phyloP scores from a whole-genome alignment of 495 filamentous ascomycete genomes.

The Astrothelium subdiscretum region DNA sequence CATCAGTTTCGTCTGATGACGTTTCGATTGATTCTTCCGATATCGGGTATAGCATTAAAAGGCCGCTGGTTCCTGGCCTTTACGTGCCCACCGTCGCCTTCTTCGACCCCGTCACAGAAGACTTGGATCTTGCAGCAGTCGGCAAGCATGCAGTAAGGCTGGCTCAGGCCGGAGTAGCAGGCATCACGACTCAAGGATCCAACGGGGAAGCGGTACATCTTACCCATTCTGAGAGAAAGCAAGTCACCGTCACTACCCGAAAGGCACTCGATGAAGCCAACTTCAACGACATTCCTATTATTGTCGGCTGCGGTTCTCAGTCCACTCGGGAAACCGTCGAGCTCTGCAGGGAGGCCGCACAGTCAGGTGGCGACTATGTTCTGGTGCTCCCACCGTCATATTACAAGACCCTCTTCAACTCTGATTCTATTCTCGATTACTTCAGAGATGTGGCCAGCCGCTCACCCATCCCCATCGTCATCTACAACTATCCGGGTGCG shows the following conservation, averaged over 20 bases:
- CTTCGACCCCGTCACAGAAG: constrained; percentile 30
- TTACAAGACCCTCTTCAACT: constrained; percentile 54
- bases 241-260: constrained; percentile 61
- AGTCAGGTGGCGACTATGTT: constrained; percentile 70
- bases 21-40: not conserved
- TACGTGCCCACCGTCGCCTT: constrained; percentile 31
- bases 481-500: constrained; percentile 89
- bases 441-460: constrained; percentile 68
- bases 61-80: constrained; percentile 22
- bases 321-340: constrained; percentile 80
- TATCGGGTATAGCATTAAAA: constrained; percentile 16
- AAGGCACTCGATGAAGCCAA: constrained; percentile 61
- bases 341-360: constrained; percentile 62
- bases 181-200: constrained; percentile 75
- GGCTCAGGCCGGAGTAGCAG: constrained; percentile 66
- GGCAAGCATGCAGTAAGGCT: constrained; percentile 71
- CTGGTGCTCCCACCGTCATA: constrained; percentile 80
- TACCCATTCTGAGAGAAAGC: constrained; percentile 25
- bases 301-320: constrained; percentile 75
- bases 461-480: constrained; percentile 76
- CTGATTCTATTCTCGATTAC: constrained; percentile 57
- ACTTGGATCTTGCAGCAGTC: constrained; percentile 55
- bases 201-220: constrained; percentile 53
- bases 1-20: not conserved
- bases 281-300: constrained; percentile 56